These are phyloP conservation scores for Cucurbita pepo DNA, from an alignment of 306 rosid species.

Conservation along the genomic window DNA sequence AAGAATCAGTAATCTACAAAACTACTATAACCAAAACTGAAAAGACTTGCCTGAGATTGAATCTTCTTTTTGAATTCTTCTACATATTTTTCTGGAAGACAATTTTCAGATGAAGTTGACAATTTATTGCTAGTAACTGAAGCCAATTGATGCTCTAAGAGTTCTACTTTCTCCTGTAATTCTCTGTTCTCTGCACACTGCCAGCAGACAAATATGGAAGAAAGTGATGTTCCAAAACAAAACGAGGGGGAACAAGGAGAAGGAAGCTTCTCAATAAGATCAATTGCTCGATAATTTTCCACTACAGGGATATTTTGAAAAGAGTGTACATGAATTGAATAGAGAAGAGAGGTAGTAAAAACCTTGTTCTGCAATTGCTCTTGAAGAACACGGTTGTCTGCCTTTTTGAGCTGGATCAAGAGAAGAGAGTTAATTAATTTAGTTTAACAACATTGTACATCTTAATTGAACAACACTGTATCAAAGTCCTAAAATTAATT, in stretches of 20 bases:
- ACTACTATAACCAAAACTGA: constrained; percentile 1
- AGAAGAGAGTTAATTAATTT: not conserved
- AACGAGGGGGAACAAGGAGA: not conserved
- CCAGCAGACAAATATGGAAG: constrained; percentile 9
- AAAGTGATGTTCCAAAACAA: not conserved
- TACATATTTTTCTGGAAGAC: constrained; percentile 33
- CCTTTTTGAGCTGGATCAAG: constrained; percentile 62
- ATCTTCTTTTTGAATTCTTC: constrained; percentile 70
- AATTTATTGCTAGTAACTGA: constrained; percentile 23
- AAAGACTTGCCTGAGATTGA: constrained; percentile 58
- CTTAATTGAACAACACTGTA: not conserved
- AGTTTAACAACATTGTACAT: not conserved
- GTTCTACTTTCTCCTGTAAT: constrained; percentile 51
- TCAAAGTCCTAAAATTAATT: constrained; percentile 11
- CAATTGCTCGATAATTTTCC: constrained; percentile 2
- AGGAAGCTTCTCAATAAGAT: not conserved
- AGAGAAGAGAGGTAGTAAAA: not conserved
- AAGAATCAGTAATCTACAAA: not conserved
- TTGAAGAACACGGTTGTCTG: constrained; percentile 92
- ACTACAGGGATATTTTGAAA: not conserved
- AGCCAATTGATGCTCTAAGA: constrained; percentile 51
- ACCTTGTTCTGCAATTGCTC: constrained; percentile 91
- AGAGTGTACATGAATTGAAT: not conserved
- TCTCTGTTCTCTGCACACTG: constrained; percentile 77
- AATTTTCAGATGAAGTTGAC: constrained; percentile 21